Evolutionary conservation across 257 asterid species (phyloP).

Genomic region (Catharanthus roseus): DNA sequence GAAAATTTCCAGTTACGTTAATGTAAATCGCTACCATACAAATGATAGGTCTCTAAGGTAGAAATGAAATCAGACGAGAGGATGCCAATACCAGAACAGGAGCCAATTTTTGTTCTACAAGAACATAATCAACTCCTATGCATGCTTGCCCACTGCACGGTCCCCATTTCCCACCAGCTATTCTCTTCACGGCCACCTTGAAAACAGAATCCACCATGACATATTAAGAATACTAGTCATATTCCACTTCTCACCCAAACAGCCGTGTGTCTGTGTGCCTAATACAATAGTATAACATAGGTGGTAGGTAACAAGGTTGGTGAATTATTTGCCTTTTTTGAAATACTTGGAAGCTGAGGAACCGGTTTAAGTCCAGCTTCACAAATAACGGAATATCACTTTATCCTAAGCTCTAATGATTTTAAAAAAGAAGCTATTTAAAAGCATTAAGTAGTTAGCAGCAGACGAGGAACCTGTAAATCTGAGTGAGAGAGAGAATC

Average conservation of each 20-base stretch:
- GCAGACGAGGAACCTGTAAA: slow-evolving; percentile 44
- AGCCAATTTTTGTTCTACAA: slow-evolving; percentile 56
- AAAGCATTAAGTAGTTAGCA: neutral
- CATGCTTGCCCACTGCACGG: slow-evolving; percentile 97
- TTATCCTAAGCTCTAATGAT: neutral
- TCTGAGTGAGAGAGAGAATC: slow-evolving; percentile 58
- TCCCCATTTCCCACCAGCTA: slow-evolving; percentile 88
- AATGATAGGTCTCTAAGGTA: neutral
- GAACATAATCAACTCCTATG: slow-evolving; percentile 78
- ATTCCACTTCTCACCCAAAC: neutral
- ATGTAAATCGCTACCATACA: neutral
- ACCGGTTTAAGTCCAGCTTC: neutral
- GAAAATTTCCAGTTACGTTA: slow-evolving; percentile 13
- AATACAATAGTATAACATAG: neutral
- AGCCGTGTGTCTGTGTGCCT: neutral
- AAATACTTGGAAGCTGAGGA: neutral
- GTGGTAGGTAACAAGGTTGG: neutral
- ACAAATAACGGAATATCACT: neutral
- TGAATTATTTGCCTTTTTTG: neutral
- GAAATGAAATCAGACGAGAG: neutral
- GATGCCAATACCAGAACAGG: slow-evolving; percentile 46
- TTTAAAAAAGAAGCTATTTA: neutral
- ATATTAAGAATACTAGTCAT: slow-evolving; percentile 11
- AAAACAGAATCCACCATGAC: slow-evolving; percentile 18
- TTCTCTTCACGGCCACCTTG: slow-evolving; percentile 76